Evolutionary conservation across 441 rosid genomes (phyloP).

Genomic region (Pelargonium citronellum): DNA sequence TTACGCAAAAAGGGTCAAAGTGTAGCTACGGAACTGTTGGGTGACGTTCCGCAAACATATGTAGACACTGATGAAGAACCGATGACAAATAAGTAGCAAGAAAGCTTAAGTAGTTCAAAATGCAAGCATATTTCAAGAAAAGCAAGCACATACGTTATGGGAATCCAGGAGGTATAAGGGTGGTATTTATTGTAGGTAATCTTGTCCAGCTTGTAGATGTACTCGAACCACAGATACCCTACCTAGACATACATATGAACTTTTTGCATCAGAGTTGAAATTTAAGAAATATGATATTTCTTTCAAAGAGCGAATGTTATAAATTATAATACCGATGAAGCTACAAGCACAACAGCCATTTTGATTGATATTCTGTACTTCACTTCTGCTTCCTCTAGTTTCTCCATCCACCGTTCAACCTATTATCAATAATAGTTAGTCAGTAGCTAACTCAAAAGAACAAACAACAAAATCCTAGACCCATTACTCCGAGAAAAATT

Average conservation of each 20-base stretch:
- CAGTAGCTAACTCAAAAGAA: constrained; percentile 6
- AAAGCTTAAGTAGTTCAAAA: background rate
- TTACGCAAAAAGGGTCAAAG: constrained; percentile 83
- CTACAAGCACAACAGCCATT: constrained; percentile 38
- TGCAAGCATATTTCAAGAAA: constrained; percentile 17
- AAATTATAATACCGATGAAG: constrained; percentile 4
- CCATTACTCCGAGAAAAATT: constrained; percentile 1
- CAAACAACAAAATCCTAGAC: background rate
- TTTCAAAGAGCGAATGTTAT: background rate
- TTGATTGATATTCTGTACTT: constrained; percentile 64
- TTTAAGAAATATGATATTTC: background rate
- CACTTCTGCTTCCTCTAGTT: constrained; percentile 85
- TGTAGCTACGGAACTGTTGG: constrained; percentile 68
- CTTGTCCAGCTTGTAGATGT: constrained; percentile 88
- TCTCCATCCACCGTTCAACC: constrained; percentile 99
- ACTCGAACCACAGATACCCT: constrained; percentile 91
- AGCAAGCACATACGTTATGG: constrained; percentile 64
- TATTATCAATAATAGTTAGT: constrained; percentile 28
- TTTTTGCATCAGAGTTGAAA: constrained; percentile 9
- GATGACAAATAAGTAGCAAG: constrained; percentile 20
- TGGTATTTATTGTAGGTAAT: constrained; percentile 88
- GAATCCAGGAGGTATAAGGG: constrained; percentile 99
- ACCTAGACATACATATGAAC: constrained; percentile 40
- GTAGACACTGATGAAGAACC: constrained; percentile 58
- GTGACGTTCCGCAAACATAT: constrained; percentile 84